Evolutionary conservation across 2,329 filamentous ascomycete genomes (phyloP), one percentile per base, ranked within the genome.

Genomic region (Pseudocercospora musae): DNA sequence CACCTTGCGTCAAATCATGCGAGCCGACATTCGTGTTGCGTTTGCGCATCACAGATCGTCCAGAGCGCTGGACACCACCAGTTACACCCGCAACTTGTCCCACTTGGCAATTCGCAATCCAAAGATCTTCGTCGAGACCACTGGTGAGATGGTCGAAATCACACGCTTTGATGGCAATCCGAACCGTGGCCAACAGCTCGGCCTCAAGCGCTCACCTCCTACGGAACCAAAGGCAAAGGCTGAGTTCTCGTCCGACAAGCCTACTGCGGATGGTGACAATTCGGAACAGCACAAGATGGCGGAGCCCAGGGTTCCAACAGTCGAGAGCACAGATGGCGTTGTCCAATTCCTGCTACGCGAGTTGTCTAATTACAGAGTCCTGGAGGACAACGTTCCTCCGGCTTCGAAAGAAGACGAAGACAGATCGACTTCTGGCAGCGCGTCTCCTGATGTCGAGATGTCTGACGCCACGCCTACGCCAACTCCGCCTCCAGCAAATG

Each of bases 301-400:
- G 0, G 92, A 97, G 63, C 78, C 86, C 44, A 97, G 96, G 77
- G 82, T 90, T 8, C 94, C 95, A 0, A 83, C 93, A 11, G 87
- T 97, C 5, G 93, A 97, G 75, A 92, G 95, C 65, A 92, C 94
- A 0, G 95, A 98, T 75, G 95, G 95, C 3, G 92, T 99, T 3
- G 89, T 99, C 62, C 92, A 98, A 72, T 99, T 96, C 76, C 82
- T 99, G 21, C 86, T 99, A 4, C 96, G 91, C 62, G 95, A 99
- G 75, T 81, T 99, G 50, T 82, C 97, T 60, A 93, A 91, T 56
- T 98, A 96, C 78, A 89, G 90, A 71, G 93, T 96, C 73, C 92
- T 96, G 4, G 91, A 96, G 40, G 94, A 98, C 72, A 93, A 90
- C 71, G 89, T 93, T 62, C 76, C 83, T 11, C 63, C 79, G 11